Percentiles rank a stretch among this genome's conserved stretches.
These are phyloP conservation scores for Mortierella sp. DNA, from an alignment of 371 early-diverging fungal species.

Conservation along the genomic window DNA sequence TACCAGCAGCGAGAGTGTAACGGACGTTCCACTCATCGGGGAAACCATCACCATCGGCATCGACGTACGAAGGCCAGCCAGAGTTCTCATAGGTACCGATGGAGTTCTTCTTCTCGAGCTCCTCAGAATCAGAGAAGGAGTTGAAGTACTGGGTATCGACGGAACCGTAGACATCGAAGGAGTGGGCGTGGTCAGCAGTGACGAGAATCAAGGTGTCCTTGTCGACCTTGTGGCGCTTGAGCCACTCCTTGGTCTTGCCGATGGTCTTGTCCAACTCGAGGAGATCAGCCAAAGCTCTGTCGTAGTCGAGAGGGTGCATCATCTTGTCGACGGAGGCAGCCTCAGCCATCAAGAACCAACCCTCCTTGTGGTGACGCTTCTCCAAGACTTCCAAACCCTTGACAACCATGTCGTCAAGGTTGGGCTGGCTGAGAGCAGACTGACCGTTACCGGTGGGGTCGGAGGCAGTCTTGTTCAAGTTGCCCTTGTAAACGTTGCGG, in stretches of 20 bases:
- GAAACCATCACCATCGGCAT: constrained; percentile 75
- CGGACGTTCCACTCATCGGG: constrained; percentile 73
- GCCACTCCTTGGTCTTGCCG: constrained; percentile 72
- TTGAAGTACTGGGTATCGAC: constrained; percentile 68
- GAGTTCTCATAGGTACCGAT: constrained; percentile 74
- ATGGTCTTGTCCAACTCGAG: constrained; percentile 80
- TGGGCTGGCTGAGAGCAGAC: constrained; percentile 75
- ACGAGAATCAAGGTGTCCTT: constrained; percentile 77
- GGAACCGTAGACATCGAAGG: constrained; percentile 80
- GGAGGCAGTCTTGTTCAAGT: constrained; percentile 62
- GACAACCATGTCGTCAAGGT: constrained; percentile 77
- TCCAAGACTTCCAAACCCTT: constrained; percentile 72
- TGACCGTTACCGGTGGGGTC: constrained; percentile 65
- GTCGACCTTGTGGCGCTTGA: constrained; percentile 63
- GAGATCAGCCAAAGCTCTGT: constrained; percentile 78
- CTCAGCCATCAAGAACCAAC: constrained; percentile 84
- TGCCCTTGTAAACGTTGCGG: constrained; percentile 71
- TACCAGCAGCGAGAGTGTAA: constrained; percentile 74
- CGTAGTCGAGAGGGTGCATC: constrained; percentile 80
- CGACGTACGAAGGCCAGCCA: constrained; percentile 77
- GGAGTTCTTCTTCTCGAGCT: constrained; percentile 66
- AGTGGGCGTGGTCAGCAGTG: constrained; percentile 82
- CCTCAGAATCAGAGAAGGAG: constrained; percentile 41
- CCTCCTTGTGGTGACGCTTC: constrained; percentile 74
- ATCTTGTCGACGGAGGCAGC: constrained; percentile 82